Conservation (phyloP, 106 monocot species). For the Dioscorea alata region DNA sequence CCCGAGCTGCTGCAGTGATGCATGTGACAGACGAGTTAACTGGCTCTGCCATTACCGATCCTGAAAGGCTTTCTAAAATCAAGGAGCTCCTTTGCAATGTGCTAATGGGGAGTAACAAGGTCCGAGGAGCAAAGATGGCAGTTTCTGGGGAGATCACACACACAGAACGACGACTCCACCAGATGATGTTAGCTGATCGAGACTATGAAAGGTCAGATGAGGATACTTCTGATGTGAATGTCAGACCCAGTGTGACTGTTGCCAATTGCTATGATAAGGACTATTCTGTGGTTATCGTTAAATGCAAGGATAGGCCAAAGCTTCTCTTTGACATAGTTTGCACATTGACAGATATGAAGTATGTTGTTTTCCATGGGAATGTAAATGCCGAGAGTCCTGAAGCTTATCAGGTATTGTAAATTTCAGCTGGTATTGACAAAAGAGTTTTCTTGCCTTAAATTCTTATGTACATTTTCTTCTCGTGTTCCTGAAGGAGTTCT, state of each 20-base stretch:
- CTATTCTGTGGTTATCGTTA: conserved; percentile 20
- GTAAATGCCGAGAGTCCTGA: conserved; percentile 6
- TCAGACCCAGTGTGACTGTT: conserved; percentile 14
- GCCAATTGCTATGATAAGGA: conserved; percentile 19
- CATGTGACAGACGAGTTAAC: conserved; percentile 15
- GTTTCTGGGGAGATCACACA: conserved; percentile 18
- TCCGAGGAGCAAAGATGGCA: conserved; percentile 7
- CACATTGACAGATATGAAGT: conserved; percentile 28
- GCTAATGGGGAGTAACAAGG: conserved; percentile 8
- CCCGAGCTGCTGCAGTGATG: conserved; percentile 25
- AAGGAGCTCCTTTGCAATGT: conserved; percentile 22
- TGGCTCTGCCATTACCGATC: conserved; percentile 15
- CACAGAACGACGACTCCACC: conserved; percentile 31
- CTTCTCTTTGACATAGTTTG: conserved; percentile 34
- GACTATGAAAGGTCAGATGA: conserved; percentile 15
- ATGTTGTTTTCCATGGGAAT: conserved; percentile 36
- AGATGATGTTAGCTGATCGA: conserved; percentile 31
- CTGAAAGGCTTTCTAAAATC: conserved; percentile 8
- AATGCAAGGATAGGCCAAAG: conserved; percentile 27
- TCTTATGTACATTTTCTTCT: neutral
- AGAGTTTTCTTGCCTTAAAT: too few species aligned
- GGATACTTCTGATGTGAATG: neutral
- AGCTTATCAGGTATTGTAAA: conserved; percentile 23
- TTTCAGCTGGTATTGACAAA: too few species aligned
- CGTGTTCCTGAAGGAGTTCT: conserved; percentile 8